A percentile compares a stretch with the other conserved stretches of the same genome.
These are phyloP conservation scores for Helichrysum umbraculigerum DNA, from an alignment of 129 eudicot genomes.

Conservation along the genomic window DNA sequence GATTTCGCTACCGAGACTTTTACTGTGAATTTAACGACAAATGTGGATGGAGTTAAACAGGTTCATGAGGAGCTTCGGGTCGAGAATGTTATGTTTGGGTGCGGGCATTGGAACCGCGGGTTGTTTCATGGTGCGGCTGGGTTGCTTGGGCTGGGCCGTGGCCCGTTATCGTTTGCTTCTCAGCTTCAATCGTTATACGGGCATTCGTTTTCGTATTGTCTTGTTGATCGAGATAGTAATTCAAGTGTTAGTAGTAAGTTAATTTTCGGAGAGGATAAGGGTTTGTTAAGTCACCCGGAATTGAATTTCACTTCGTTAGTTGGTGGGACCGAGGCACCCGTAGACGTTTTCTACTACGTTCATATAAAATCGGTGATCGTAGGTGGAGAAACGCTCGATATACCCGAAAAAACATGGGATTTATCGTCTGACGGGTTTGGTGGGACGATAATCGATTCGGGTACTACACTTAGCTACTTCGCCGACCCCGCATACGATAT, in stretches of 20 bases:
- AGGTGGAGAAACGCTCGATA: constrained; percentile 62
- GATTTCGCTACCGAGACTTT: constrained; percentile 91
- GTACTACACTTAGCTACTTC: constrained; percentile 84
- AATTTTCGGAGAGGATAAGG: constrained; percentile 85
- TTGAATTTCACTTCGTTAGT: constrained; percentile 75
- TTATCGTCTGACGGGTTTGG: constrained; percentile 67
- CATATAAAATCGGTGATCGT: constrained; percentile 66
- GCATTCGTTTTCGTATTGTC: constrained; percentile 85
- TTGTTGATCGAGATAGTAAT: constrained; percentile 74
- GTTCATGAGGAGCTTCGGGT: constrained; percentile 42
- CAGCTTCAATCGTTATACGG: constrained; percentile 78
- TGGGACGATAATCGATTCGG: constrained; percentile 92
- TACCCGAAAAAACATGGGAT: constrained; percentile 76
- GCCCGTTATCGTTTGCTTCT: constrained; percentile 83
- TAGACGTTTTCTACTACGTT: constrained; percentile 81
- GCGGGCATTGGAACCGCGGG: constrained; percentile 99
- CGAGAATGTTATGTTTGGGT: constrained; percentile 91
- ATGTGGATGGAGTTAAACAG: constrained; percentile 35
- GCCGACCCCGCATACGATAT: constrained; percentile 70
- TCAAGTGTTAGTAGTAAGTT: constrained; percentile 86
- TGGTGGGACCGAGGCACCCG: constrained; percentile 58
- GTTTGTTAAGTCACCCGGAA: constrained; percentile 45
- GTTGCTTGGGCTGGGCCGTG: constrained; percentile 79
- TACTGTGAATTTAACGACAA: constrained; percentile 71
- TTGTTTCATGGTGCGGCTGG: constrained; percentile 96